Base-by-base conservation (phyloP, 1,139 yeast genomes). In the Yamadazyma pseudoaaseri region DNA sequence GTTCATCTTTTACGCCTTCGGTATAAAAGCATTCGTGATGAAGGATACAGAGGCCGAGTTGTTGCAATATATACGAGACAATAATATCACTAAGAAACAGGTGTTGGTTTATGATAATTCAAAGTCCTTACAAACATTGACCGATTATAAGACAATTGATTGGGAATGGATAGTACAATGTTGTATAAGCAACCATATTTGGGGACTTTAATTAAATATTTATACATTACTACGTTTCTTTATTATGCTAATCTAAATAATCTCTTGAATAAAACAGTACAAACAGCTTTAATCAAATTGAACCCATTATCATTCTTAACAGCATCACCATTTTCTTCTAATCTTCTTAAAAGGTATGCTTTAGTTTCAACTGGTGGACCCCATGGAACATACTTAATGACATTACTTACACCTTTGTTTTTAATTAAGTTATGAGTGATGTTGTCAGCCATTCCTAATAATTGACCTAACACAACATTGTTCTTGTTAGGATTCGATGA, bases 311-410 rank as follows among this genome's bases (percentile, higher is more conserved):
- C 95, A 37, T 72, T 71, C 65, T 94, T 81, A 6, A 89, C 96
- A 10, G 97, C 96, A 60, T 90, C 97, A 20, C 96, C 96, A 53
- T 92, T 92, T 65, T 92, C 98, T 63, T 90, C 97, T 45, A 92
- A 71, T 63, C 98, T 78, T 70, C 98, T 82, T 44, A 83, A 70
- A 47, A 92, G 67, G 57, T 92, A 92, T 48, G 87, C 95, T 65
- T 86, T 87, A 38, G 97, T 89, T 63, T 92, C 97, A 47, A 79
- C 65, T 38, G 96, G 95, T 25, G 97, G 97, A 7, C 97, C 97
- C 97, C 97, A 92, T 12, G 97, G 95, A 44, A 92, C 96, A 56
- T 90, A 92, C 62, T 90, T 90, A 63, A 90, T 82, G 38, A 92
- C 86, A 52, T 84, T 84, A 47, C 76, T 80, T 39, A 79, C 86